Percentiles rank a stretch among this genome's conserved stretches.
Evolutionary conservation across 345 rosid species (phyloP).

Genomic region (Eucalyptus polybractea): DNA sequence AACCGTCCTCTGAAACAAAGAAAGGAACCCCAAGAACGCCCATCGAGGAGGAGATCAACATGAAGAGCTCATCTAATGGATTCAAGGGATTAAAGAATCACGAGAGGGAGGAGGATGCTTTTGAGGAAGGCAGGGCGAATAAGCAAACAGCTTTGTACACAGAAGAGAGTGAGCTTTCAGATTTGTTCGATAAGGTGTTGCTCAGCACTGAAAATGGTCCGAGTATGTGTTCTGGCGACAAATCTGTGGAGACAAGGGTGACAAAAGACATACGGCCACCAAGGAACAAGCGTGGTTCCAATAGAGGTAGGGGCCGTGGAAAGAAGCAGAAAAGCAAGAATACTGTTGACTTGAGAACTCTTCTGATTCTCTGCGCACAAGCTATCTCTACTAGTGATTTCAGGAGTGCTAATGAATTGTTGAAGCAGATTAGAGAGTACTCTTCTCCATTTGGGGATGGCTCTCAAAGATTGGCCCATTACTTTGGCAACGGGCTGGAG

Average conservation of each 20-base stretch:
- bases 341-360: conserved; percentile 58
- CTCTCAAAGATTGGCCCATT: conserved; percentile 29
- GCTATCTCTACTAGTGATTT: conserved; percentile 51
- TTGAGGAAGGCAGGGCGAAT: conserved; percentile 43
- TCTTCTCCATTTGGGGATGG: conserved; percentile 26
- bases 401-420: conserved; percentile 57
- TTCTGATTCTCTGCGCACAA: conserved; percentile 65
- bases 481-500: conserved; percentile 55
- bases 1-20: neutral
- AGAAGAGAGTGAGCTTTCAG: conserved; percentile 56
- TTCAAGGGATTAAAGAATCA: conserved; percentile 41
- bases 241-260: neutral
- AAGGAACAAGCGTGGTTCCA: neutral
- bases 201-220: conserved; percentile 13
- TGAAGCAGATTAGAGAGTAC: conserved; percentile 53
- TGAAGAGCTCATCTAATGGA: neutral
- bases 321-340: conserved; percentile 22
- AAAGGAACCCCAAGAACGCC: neutral
- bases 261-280: conserved; percentile 1
- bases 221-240: neutral
- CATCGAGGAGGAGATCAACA: conserved; percentile 3
- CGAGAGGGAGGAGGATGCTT: conserved; percentile 21
- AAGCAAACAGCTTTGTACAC: conserved; percentile 41
- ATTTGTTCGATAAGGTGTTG: conserved; percentile 59
- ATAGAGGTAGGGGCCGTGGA: neutral